These are phyloP conservation scores for Leishmania arabica DNA, from an alignment of 208 protist genomes.

Conservation along the genomic window DNA sequence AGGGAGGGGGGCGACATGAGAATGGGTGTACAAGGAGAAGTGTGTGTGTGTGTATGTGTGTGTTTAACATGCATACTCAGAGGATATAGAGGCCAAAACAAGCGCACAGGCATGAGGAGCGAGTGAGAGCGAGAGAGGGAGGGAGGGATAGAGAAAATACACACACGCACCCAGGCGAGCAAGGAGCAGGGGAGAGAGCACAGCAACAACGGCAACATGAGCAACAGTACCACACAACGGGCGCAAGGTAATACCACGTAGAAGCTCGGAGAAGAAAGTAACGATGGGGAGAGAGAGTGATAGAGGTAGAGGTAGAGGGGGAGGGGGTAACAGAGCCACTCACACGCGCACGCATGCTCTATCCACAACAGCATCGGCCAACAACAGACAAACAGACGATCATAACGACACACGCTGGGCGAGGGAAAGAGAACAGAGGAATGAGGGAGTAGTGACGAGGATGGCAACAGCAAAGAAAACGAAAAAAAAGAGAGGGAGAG, in stretches of 20 bases:
- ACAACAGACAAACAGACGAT: background rate
- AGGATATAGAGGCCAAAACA: background rate
- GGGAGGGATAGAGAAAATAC: background rate
- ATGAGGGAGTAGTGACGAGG: background rate
- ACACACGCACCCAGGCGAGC: background rate
- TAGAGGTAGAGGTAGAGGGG: background rate
- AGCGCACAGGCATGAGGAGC: background rate
- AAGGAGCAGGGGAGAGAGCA: background rate
- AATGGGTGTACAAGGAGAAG: background rate
- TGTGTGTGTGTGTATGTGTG: background rate
- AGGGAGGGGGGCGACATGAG: background rate
- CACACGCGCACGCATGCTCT: background rate
- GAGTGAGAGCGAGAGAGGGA: background rate
- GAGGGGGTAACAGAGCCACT: background rate
- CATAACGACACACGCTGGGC: background rate
- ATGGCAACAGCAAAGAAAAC: background rate
- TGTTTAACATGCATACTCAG: background rate
- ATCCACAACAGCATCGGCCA: background rate
- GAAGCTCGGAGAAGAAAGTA: conserved; percentile 2
- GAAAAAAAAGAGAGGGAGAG: too few species aligned
- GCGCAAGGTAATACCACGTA: background rate
- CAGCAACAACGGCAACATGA: conserved; percentile 4
- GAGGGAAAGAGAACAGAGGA: background rate
- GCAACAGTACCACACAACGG: background rate
- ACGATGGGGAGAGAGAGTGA: background rate